phyloP scores from a whole-genome alignment of 1,284 basidiomycete genomes.

The Mycena sp. region DNA sequence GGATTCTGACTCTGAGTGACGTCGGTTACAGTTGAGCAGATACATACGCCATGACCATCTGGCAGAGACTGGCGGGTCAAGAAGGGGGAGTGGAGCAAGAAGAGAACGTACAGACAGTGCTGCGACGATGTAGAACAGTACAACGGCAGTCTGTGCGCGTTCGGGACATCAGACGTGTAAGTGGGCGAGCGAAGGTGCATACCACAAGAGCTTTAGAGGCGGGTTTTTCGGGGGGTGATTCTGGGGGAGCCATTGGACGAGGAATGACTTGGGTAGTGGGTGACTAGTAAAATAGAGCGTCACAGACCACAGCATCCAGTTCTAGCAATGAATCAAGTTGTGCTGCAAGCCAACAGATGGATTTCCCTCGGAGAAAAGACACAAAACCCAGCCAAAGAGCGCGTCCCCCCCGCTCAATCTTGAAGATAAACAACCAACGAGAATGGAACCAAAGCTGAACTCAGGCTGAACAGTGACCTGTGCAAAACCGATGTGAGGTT shows the following conservation, averaged over 20 bases:
- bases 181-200: not conserved
- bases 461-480: too few species aligned
- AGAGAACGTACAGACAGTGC: constrained; percentile 65
- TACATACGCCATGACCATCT: constrained; percentile 85
- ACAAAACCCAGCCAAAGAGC: too few species aligned
- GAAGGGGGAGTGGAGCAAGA: not conserved
- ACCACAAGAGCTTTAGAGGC: constrained; percentile 24
- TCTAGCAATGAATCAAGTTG: too few species aligned
- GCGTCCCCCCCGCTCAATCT: too few species aligned
- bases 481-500: too few species aligned
- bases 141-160: constrained; percentile 64
- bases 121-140: constrained; percentile 83
- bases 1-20: not conserved
- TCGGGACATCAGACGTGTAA: not conserved
- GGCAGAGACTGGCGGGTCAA: constrained; percentile 23
- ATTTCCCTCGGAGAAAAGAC: too few species aligned
- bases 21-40: not conserved
- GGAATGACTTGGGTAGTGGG: too few species aligned
- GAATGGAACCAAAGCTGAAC: too few species aligned
- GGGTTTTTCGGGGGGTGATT: constrained; percentile 21
- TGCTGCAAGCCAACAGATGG: too few species aligned
- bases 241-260: constrained; percentile 20
- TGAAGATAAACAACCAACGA: too few species aligned
- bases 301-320: too few species aligned
- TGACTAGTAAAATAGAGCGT: too few species aligned